These are phyloP conservation scores for Ophiostoma perfectum DNA, from an alignment of 2,329 filamentous ascomycete species.

Conservation along the genomic window DNA sequence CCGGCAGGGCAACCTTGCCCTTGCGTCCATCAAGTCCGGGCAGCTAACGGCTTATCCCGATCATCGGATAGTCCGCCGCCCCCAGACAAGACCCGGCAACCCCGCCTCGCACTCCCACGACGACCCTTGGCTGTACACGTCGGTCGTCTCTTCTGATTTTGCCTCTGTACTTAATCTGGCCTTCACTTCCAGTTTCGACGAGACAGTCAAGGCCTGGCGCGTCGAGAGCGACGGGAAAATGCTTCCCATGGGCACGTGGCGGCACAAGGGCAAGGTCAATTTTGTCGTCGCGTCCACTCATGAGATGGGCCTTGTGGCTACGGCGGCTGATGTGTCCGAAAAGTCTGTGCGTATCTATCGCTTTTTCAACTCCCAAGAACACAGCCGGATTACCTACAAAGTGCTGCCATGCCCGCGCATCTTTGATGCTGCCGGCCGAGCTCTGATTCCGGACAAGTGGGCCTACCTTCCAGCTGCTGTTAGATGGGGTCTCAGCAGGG, in stretches of 20 bases:
- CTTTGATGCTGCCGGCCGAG: slow-evolving; percentile 31
- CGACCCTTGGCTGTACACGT: slow-evolving; percentile 59
- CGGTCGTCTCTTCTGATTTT: slow-evolving; percentile 57
- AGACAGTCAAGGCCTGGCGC: slow-evolving; percentile 56
- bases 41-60: slow-evolving; percentile 49
- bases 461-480: slow-evolving; percentile 59
- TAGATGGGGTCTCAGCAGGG: slow-evolving; percentile 50
- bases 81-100: slow-evolving; percentile 40
- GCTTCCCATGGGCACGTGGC: slow-evolving; percentile 47
- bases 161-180: slow-evolving; percentile 41
- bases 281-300: slow-evolving; percentile 54
- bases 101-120: slow-evolving; percentile 51
- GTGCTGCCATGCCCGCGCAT: slow-evolving; percentile 40
- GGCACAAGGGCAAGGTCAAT: slow-evolving; percentile 55
- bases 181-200: slow-evolving; percentile 59
- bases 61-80: slow-evolving; percentile 48
- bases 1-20: slow-evolving; percentile 55
- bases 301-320: slow-evolving; percentile 48
- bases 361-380: slow-evolving; percentile 34
- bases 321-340: slow-evolving; percentile 51
- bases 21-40: slow-evolving; percentile 45
- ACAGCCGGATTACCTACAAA: slow-evolving; percentile 36
- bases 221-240: slow-evolving; percentile 37
- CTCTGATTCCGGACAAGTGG: slow-evolving; percentile 45
- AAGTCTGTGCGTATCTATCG: slow-evolving; percentile 55